Evolutionary conservation across 2,329 filamentous ascomycete genomes (phyloP).

Genomic region (Arthroderma uncinatum): DNA sequence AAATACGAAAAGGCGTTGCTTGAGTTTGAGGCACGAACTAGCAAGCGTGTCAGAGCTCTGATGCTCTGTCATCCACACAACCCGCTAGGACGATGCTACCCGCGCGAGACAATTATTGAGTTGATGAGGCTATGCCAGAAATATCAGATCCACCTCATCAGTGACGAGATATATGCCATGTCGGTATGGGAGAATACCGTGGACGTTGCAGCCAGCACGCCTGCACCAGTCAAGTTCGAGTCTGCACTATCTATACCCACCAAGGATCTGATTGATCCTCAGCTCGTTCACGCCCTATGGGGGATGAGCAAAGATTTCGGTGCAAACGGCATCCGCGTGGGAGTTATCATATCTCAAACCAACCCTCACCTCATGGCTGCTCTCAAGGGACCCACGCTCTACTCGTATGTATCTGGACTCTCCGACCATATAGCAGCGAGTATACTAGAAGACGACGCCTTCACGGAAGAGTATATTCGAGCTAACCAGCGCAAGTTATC

Average conservation of each 20-base stretch:
- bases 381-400: constrained; percentile 33
- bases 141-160: constrained; percentile 44
- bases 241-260: constrained; percentile 39
- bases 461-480: constrained; percentile 36
- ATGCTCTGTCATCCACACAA: constrained; percentile 38
- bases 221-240: constrained; percentile 30
- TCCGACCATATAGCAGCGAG: constrained; percentile 33
- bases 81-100: constrained; percentile 40
- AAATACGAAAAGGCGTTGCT: constrained; percentile 31
- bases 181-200: constrained; percentile 30
- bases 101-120: constrained; percentile 30
- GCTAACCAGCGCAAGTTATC: constrained; percentile 36
- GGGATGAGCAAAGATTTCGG: constrained; percentile 44
- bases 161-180: constrained; percentile 48
- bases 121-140: constrained; percentile 41
- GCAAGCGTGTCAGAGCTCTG: constrained; percentile 31
- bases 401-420: constrained; percentile 39
- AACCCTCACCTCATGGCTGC: constrained; percentile 34
- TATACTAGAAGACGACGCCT: constrained; percentile 36
- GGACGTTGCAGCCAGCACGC: constrained; percentile 34
- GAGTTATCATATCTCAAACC: constrained; percentile 19
- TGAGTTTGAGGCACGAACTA: constrained; percentile 20
- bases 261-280: constrained; percentile 37
- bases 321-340: constrained; percentile 45
- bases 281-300: constrained; percentile 42